These are phyloP conservation scores for Akanthomyces uredinophilus DNA, from an alignment of 2,329 filamentous ascomycete genomes.

Conservation along the genomic window DNA sequence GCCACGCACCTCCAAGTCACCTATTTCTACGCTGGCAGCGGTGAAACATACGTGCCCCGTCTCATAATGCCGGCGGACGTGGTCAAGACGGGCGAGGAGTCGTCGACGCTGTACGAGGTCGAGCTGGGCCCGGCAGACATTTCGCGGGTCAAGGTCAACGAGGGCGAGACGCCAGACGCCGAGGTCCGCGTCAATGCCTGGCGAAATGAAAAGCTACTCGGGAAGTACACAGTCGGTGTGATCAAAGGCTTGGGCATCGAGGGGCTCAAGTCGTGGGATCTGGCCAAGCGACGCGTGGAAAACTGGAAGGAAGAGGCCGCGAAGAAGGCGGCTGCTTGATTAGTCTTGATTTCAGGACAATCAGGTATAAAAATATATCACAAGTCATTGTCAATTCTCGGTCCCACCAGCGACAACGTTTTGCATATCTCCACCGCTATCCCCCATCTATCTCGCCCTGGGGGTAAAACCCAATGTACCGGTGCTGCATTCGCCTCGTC, in stretches of 20 bases:
- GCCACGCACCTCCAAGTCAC: background rate
- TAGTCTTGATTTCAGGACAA: background rate
- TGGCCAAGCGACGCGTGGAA: background rate
- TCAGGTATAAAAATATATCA: no score
- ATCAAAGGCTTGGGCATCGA: background rate
- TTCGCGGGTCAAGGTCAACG: background rate
- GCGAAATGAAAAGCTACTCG: background rate
- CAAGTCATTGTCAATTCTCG: no score
- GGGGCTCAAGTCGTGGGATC: background rate
- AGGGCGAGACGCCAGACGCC: slow-evolving; percentile 1
- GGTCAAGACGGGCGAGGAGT: background rate
- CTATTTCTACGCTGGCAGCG: background rate
- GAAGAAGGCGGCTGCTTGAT: background rate
- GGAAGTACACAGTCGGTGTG: background rate
- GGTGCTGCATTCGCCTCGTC: no score
- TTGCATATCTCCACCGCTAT: no score
- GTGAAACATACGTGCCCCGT: background rate
- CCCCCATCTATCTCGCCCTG: background rate
- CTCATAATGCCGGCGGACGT: background rate
- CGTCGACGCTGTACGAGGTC: background rate
- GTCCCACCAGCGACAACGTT: no score
- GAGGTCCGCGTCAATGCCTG: background rate
- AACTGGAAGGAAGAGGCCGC: background rate
- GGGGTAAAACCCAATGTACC: no score
- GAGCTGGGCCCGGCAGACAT: background rate